A percentile compares a stretch with the other conserved stretches of the same genome.
Conservation (phyloP, 441 rosid species). For the Melianthus villosus region DNA sequence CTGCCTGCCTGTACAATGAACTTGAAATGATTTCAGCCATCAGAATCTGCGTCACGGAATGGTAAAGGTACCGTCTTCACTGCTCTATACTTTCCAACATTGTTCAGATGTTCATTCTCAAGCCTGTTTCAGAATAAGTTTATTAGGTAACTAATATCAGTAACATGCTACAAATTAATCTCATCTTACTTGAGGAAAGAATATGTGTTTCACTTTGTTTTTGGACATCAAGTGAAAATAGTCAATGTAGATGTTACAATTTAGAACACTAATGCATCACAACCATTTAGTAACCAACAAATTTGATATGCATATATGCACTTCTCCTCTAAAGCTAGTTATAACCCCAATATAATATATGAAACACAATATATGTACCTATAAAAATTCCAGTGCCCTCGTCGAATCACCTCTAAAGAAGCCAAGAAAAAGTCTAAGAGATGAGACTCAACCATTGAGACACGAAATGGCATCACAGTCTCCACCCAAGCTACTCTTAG, state of each 20-base stretch:
- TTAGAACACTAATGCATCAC: too few relatives aligned
- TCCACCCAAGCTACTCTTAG: slow-evolving; percentile 83
- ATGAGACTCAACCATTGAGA: slow-evolving; percentile 31
- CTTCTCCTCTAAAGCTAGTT: too few relatives aligned
- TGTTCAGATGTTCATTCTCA: slow-evolving; percentile 90
- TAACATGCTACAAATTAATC: background rate
- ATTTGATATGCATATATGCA: too few relatives aligned
- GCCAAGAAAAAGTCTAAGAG: slow-evolving; percentile 78
- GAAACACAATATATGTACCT: slow-evolving; percentile 41
- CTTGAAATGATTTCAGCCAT: slow-evolving; percentile 18
- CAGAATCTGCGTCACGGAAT: slow-evolving; percentile 60
- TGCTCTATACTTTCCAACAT: slow-evolving; percentile 76
- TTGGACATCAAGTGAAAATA: too few relatives aligned
- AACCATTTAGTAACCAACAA: too few relatives aligned
- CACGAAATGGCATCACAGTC: slow-evolving; percentile 42
- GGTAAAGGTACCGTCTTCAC: slow-evolving; percentile 88
- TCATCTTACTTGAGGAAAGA: background rate
- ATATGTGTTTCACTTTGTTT: too few relatives aligned
- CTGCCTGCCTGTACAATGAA: too few relatives aligned
- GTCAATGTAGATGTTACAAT: too few relatives aligned
- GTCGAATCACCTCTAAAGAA: slow-evolving; percentile 66
- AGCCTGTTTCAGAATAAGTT: slow-evolving; percentile 46
- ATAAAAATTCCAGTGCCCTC: slow-evolving; percentile 98
- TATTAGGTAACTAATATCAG: background rate
- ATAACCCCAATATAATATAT: too few relatives aligned